Evolutionary conservation across 2,329 filamentous ascomycete species (phyloP).

Genomic region (Diaporthe australafricana): DNA sequence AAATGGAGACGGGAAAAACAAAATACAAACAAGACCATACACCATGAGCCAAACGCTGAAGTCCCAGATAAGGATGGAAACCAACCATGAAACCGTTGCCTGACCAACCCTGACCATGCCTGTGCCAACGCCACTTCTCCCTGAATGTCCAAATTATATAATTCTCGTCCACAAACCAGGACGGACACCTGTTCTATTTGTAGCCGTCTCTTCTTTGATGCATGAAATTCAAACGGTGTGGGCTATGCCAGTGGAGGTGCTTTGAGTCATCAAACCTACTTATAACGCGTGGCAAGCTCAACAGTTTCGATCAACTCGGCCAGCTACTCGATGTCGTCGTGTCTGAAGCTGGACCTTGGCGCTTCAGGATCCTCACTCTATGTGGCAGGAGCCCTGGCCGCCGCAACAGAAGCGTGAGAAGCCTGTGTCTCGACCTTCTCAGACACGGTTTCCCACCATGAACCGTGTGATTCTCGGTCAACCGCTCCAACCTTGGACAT

Average conservation of each 20-base stretch:
- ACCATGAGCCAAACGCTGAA: constrained; percentile 19
- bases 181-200: neutral
- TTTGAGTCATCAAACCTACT: neutral
- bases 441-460: constrained; percentile 78
- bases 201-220: constrained; percentile 2
- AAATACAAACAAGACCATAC: neutral
- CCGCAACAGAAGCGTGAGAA: neutral
- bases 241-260: neutral
- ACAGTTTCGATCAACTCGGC: neutral
- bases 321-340: neutral
- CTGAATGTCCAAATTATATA: constrained; percentile 1
- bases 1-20: neutral
- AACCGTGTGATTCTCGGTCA: constrained; percentile 74
- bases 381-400: neutral
- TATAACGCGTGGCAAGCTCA: neutral
- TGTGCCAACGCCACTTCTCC: constrained; percentile 15
- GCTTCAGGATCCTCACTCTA: neutral
- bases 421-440: constrained; percentile 62
- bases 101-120: constrained; percentile 12
- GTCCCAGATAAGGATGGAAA: constrained; percentile 13
- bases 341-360: no score
- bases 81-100: constrained; percentile 18
- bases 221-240: neutral
- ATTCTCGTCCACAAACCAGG: neutral
- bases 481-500: constrained; percentile 73